These are phyloP conservation scores for Salix dunnii DNA, from an alignment of 345 rosid species.

Conservation along the genomic window DNA sequence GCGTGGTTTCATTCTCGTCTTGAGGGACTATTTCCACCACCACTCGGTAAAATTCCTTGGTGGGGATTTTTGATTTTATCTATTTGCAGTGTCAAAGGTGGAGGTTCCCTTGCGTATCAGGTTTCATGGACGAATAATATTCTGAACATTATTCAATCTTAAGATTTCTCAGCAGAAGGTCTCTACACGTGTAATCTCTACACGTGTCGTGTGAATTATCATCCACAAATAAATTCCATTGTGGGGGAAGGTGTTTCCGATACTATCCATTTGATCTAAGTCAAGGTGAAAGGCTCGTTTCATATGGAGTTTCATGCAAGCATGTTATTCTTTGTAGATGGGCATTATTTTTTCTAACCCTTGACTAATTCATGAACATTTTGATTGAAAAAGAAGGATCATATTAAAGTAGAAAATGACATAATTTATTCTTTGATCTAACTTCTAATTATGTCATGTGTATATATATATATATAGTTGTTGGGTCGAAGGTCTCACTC, in stretches of 20 bases:
- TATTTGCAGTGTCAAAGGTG: background rate
- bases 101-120: background rate
- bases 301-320: background rate
- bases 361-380: background rate
- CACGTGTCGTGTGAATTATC: too few relatives aligned
- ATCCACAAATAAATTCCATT: background rate
- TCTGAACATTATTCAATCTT: too few relatives aligned
- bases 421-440: background rate
- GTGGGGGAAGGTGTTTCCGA: background rate
- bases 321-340: background rate
- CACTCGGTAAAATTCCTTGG: background rate
- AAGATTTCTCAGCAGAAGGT: too few relatives aligned
- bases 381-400: background rate
- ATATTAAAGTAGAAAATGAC: background rate
- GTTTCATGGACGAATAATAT: background rate
- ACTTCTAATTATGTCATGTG: background rate
- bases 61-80: background rate
- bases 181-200: too few relatives aligned
- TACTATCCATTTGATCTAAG: background rate
- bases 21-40: background rate
- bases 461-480: background rate
- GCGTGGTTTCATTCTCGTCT: too few relatives aligned
- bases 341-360: background rate
- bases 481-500: background rate
- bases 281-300: background rate